Evolutionary conservation across 2,329 filamentous ascomycete species (phyloP).

Genomic region (Talaromyces sp.): DNA sequence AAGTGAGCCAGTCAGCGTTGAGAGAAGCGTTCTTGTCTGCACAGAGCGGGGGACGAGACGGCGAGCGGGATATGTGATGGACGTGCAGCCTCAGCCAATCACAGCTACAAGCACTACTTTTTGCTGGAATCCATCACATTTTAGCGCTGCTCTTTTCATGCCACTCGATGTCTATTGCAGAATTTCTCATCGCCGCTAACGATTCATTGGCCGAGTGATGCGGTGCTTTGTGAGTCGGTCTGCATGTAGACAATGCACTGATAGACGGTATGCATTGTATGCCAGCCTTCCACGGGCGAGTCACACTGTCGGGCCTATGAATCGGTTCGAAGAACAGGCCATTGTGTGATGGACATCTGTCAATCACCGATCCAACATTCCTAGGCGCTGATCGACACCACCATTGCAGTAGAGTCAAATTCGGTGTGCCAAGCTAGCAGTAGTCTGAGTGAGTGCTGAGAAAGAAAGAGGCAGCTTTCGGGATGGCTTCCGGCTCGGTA

Average conservation of each 20-base stretch:
- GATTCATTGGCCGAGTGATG: not conserved
- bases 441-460: not conserved
- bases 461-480: not conserved
- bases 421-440: not conserved
- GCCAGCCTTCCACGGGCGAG: not conserved
- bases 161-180: not conserved
- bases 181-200: constrained; percentile 3
- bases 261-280: not conserved
- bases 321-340: not conserved
- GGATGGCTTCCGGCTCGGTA: not conserved
- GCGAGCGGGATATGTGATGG: constrained; percentile 16
- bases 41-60: not conserved
- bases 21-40: not conserved
- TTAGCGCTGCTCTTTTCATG: constrained; percentile 2
- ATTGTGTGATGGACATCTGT: not conserved
- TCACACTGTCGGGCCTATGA: not conserved
- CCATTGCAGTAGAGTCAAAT: no score
- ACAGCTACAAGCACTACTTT: constrained; percentile 8
- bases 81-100: constrained; percentile 15
- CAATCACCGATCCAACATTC: not conserved
- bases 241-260: constrained; percentile 1
- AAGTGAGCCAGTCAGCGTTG: constrained; percentile 25
- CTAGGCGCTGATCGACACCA: not conserved
- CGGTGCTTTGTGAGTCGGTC: not conserved
- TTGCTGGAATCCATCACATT: constrained; percentile 17